Evolutionary conservation across 495 filamentous ascomycete genomes (phyloP).

Genomic region (Chaetomium tenue): DNA sequence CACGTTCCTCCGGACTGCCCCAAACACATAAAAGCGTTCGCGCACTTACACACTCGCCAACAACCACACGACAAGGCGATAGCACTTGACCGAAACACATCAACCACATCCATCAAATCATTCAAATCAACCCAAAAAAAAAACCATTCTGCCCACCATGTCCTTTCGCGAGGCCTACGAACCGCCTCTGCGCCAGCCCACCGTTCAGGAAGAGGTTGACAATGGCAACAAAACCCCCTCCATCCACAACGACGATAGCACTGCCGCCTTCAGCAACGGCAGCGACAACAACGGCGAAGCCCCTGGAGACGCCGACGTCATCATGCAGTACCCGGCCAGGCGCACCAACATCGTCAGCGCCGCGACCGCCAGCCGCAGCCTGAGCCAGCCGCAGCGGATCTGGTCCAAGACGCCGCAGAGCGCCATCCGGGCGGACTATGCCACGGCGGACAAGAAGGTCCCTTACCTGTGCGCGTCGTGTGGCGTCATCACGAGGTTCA

Average conservation of each 20-base stretch:
- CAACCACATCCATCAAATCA: background rate
- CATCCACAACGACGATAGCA: background rate
- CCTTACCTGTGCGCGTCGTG: constrained; percentile 3
- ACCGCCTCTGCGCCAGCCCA: background rate
- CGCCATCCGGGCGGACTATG: background rate
- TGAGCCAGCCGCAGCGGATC: background rate
- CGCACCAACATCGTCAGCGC: constrained; percentile 4
- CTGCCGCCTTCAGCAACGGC: background rate
- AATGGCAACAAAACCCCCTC: background rate
- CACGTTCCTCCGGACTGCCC: background rate
- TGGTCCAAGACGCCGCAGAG: background rate
- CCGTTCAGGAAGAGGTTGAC: background rate
- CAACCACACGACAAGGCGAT: background rate
- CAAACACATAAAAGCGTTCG: background rate
- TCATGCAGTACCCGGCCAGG: background rate
- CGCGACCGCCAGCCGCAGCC: background rate
- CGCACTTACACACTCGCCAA: background rate
- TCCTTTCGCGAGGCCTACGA: background rate
- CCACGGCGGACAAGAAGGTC: background rate
- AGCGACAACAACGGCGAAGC: background rate
- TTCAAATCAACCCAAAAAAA: background rate
- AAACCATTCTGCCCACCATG: background rate
- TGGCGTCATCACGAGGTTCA: background rate
- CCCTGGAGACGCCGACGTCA: background rate
- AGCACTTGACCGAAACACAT: too few species aligned